These are phyloP conservation scores for Usnea hakonensis DNA, from an alignment of 495 filamentous ascomycete genomes.

Conservation along the genomic window DNA sequence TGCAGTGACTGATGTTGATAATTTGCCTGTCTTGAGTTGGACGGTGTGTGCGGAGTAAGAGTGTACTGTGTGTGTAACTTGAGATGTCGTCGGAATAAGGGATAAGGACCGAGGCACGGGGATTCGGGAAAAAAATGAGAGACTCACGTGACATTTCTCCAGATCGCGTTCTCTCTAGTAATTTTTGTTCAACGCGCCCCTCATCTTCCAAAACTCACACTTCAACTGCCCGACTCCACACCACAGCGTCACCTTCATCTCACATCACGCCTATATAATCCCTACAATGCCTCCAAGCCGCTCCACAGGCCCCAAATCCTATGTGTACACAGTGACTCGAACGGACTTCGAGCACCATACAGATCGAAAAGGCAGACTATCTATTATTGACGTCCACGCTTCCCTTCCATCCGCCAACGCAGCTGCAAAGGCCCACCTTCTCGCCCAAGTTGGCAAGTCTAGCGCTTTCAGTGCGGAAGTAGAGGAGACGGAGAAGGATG, in stretches of 20 bases:
- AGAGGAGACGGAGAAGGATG: not conserved
- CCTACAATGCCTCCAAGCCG: not conserved
- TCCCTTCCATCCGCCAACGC: not conserved
- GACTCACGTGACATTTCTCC: not conserved
- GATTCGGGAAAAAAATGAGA: not conserved
- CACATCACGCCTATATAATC: not conserved
- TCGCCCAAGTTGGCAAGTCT: not conserved
- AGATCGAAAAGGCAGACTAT: not conserved
- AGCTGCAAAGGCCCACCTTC: not conserved
- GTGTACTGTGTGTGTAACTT: not conserved
- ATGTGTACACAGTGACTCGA: not conserved
- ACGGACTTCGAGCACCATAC: not conserved
- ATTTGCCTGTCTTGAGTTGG: conserved; percentile 16
- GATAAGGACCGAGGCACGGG: not conserved
- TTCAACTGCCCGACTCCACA: too few species aligned
- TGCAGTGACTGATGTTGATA: conserved; percentile 7
- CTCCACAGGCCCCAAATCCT: not conserved
- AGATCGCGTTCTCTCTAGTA: too few species aligned
- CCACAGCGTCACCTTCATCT: too few species aligned
- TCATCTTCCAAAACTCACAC: too few species aligned
- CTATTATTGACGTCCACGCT: not conserved
- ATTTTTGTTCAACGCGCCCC: too few species aligned
- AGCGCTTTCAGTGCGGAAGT: not conserved
- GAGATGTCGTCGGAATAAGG: conserved; percentile 12
- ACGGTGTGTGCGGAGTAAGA: conserved; percentile 17